Evolutionary conservation across 2,329 filamentous ascomycete species (phyloP).

Genomic region (Aspergillus puulaauensis): DNA sequence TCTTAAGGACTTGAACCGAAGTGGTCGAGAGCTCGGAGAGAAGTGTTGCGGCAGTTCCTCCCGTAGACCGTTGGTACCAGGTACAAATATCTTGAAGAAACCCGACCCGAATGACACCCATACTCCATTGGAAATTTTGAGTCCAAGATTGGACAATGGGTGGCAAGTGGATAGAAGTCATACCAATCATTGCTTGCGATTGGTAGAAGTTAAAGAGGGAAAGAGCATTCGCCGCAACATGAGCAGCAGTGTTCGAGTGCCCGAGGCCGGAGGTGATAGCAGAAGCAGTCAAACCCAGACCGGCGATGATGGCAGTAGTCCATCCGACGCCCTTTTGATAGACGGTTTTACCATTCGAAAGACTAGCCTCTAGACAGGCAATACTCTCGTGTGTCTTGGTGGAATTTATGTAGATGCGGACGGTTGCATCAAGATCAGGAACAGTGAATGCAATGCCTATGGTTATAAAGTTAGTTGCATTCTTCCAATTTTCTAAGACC

Average conservation of each 20-base stretch:
- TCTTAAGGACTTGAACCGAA: slow-evolving; percentile 80
- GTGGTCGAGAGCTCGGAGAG: slow-evolving; percentile 71
- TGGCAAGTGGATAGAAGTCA: slow-evolving; percentile 76
- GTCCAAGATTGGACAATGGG: slow-evolving; percentile 92
- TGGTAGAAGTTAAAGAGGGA: slow-evolving; percentile 97
- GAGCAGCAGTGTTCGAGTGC: slow-evolving; percentile 89
- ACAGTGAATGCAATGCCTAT: slow-evolving; percentile 79
- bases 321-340: slow-evolving; percentile 86
- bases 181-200: slow-evolving; percentile 84
- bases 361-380: slow-evolving; percentile 81
- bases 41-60: slow-evolving; percentile 76
- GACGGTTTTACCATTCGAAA: slow-evolving; percentile 91
- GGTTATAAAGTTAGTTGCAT: not conserved
- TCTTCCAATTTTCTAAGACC: not conserved
- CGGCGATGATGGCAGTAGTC: slow-evolving; percentile 84
- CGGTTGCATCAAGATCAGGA: slow-evolving; percentile 84
- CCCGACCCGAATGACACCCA: slow-evolving; percentile 86
- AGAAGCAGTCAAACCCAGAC: slow-evolving; percentile 77
- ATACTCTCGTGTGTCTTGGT: slow-evolving; percentile 64
- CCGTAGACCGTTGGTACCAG: slow-evolving; percentile 94
- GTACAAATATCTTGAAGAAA: slow-evolving; percentile 88
- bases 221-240: slow-evolving; percentile 88
- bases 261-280: slow-evolving; percentile 87
- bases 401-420: slow-evolving; percentile 77
- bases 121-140: slow-evolving; percentile 97